Base-by-base conservation (phyloP, 2,329 filamentous ascomycete genomes). In the Penicillium sp. region DNA sequence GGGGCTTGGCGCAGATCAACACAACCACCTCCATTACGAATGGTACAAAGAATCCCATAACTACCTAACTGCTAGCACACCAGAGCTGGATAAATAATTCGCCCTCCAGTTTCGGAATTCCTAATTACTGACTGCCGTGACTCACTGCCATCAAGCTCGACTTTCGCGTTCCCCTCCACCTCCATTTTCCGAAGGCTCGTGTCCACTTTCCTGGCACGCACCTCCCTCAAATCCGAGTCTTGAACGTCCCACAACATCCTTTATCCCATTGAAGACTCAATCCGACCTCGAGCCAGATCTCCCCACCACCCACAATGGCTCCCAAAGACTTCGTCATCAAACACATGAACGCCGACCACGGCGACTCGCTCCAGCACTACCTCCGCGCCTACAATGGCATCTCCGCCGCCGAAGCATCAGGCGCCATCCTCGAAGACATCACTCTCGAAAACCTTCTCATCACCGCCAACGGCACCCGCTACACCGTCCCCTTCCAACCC, bases 321-420 rank as follows among this genome's bases (percentile, higher is more conserved):
- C 16, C 35, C 49, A 86, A 86, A 70, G 69, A 80, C 58, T 85
- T 87, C 59, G 88, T 92, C 74, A 85, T 94, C 70, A 81, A 81
- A 36, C 93, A 97, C 80, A 95, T 97, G 91, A 96, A 97, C 78
- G 80, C 81, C 44, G 89, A 94, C 75, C 94, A 96, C 78, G 79
- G 83, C 53, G 83, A 86, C 66, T 91, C 91, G 58, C 86, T 96
- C 51, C 79, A 84, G 58, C 83, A 89, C 71, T 96, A 93, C 76
- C 85, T 96, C n/a, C 87, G 87, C 63, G 85, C 92, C 75, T 92
- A 87, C 79, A 81, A 79, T 71, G 75, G 80, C 16, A 79, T 91
- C 46, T 83, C 87, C 16, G 70, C 82, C 7, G 75, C 78, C 60
- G 77, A 82, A 51, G 83, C 88, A 51, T 78, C 84, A 58, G 78